Conservation (phyloP, 2,329 filamentous ascomycete species). For the Xylariomycetidae sp. region DNA sequence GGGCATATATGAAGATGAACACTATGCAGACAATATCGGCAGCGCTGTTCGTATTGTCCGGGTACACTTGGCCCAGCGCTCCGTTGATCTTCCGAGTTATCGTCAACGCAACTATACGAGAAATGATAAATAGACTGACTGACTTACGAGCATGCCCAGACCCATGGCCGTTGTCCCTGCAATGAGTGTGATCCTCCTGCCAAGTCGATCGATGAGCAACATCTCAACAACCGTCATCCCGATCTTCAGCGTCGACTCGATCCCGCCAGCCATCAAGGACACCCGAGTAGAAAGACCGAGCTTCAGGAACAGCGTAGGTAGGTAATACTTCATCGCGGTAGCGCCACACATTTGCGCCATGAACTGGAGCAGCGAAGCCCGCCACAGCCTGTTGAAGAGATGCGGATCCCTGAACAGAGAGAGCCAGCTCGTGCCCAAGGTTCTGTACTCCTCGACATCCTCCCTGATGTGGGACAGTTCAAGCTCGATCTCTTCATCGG, state of each 20-base stretch:
- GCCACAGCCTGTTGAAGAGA: conserved; percentile 50
- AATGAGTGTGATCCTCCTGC: conserved; percentile 43
- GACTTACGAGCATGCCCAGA: conserved; percentile 45
- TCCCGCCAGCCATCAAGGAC: conserved; percentile 49
- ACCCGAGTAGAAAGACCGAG: conserved; percentile 44
- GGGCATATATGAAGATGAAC: conserved; percentile 55
- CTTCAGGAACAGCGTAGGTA: conserved; percentile 47
- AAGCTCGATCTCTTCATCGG: conserved; percentile 30
- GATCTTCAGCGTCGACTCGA: conserved; percentile 55
- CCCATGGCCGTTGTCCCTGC: conserved; percentile 49
- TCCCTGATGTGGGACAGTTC: conserved; percentile 43
- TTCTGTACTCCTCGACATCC: conserved; percentile 35
- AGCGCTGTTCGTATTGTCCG: conserved; percentile 40
- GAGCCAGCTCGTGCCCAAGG: conserved; percentile 34
- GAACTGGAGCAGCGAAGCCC: conserved; percentile 52
- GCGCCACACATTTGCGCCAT: conserved; percentile 58
- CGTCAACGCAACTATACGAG: not conserved
- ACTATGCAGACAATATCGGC: conserved; percentile 47
- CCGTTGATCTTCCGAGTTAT: conserved; percentile 43
- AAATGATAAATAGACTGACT: too few relatives aligned
- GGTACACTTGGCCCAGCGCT: conserved; percentile 45
- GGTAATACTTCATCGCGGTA: conserved; percentile 57
- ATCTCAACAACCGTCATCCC: conserved; percentile 52
- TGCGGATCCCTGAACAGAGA: conserved; percentile 43
- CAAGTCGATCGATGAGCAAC: conserved; percentile 50